These are phyloP conservation scores for Cordyceps militaris DNA, from an alignment of 2,329 filamentous ascomycete genomes.

Conservation along the genomic window DNA sequence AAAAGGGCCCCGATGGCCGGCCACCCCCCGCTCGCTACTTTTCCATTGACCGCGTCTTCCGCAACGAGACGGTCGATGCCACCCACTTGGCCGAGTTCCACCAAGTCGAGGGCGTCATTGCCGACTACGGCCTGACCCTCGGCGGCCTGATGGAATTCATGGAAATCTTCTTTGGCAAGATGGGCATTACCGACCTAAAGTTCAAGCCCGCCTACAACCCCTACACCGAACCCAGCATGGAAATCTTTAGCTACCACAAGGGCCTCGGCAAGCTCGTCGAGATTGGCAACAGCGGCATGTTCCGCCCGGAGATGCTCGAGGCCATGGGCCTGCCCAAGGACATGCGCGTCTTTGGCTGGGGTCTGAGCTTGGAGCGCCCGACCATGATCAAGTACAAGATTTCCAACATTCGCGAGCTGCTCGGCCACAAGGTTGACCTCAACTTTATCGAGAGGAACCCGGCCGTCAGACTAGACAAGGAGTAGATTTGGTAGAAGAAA, in stretches of 20 bases:
- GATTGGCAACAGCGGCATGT: constrained; percentile 98
- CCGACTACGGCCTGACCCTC: constrained; percentile 86
- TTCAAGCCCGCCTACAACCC: constrained; percentile 97
- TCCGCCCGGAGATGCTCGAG: constrained; percentile 94
- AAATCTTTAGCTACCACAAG: constrained; percentile 93
- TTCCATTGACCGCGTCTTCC: constrained; percentile 96
- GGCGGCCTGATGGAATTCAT: constrained; percentile 91
- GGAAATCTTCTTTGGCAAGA: constrained; percentile 91
- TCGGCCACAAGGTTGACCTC: constrained; percentile 93
- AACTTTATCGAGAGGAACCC: constrained; percentile 88
- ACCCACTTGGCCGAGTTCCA: constrained; percentile 98
- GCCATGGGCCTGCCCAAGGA: constrained; percentile 89
- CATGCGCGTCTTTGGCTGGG: constrained; percentile 91
- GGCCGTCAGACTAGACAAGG: constrained; percentile 82
- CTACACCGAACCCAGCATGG: constrained; percentile 94
- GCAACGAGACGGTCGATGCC: constrained; percentile 93
- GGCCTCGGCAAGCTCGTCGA: constrained; percentile 82
- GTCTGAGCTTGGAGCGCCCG: constrained; percentile 82
- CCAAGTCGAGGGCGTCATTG: constrained; percentile 97
- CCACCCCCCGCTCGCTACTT: constrained; percentile 80
- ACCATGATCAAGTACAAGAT: constrained; percentile 96
- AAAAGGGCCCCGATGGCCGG: constrained; percentile 64
- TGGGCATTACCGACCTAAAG: constrained; percentile 76
- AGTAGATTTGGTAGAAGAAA: constrained; percentile 39
- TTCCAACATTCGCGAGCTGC: constrained; percentile 82